A percentile compares a stretch with the other conserved stretches of the same genome.
These are phyloP conservation scores for Orychophragmus violaceus DNA, from an alignment of 345 rosid species.

Conservation along the genomic window DNA sequence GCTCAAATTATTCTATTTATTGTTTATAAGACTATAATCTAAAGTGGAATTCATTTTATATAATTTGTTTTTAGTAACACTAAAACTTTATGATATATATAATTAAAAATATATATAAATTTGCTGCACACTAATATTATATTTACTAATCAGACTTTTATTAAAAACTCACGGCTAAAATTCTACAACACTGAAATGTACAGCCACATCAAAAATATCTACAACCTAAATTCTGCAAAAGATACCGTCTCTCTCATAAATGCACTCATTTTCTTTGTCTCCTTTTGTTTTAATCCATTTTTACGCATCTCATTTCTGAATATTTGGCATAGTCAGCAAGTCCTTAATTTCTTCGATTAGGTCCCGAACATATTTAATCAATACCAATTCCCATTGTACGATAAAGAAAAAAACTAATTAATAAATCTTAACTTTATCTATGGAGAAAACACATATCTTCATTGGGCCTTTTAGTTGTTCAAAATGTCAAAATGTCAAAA, in stretches of 20 bases:
- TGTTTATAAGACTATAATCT: too few relatives aligned
- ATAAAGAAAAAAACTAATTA: neutral
- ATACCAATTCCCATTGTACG: neutral
- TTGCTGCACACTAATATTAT: too few relatives aligned
- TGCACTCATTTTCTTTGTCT: conserved; percentile 11
- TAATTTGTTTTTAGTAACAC: too few relatives aligned
- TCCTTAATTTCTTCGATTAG: conserved; percentile 4
- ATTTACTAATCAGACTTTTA: too few relatives aligned
- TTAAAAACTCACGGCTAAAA: too few relatives aligned
- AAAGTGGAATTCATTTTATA: too few relatives aligned
- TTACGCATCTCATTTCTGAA: neutral
- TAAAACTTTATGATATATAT: too few relatives aligned
- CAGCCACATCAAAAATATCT: too few relatives aligned
- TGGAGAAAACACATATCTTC: conserved; percentile 12
- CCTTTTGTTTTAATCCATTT: neutral
- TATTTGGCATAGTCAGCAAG: neutral
- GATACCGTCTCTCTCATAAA: conserved; percentile 26
- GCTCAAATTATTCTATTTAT: too few relatives aligned
- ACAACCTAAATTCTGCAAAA: too few relatives aligned
- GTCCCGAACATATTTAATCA: neutral
- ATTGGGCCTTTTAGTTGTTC: conserved; percentile 20
- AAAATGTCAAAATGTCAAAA: conserved; percentile 23
- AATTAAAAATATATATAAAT: too few relatives aligned
- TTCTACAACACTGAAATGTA: too few relatives aligned
- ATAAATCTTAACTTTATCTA: neutral